Evolutionary conservation across 2,329 filamentous ascomycete species (phyloP).

Genomic region (Cladosporium sp.): DNA sequence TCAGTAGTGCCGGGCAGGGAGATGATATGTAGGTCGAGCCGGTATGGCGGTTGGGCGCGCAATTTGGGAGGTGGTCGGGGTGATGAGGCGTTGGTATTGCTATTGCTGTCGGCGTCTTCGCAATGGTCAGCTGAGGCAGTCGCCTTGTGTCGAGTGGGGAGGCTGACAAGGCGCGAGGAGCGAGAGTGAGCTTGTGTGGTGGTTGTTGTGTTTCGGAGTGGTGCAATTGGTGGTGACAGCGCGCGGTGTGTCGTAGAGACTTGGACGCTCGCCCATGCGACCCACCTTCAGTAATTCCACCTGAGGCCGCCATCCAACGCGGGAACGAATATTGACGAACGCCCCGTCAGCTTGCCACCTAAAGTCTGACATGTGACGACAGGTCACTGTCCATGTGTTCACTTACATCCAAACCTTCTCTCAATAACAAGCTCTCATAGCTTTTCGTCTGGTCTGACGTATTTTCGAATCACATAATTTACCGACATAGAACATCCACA

Average conservation of each 20-base stretch:
- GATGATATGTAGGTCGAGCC: conserved; percentile 5
- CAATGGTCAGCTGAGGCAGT: neutral
- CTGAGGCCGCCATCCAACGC: too few species aligned
- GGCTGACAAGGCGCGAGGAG: conserved; percentile 2
- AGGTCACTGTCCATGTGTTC: neutral
- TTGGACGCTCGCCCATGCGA: too few species aligned
- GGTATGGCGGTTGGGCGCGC: conserved; percentile 10
- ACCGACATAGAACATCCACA: neutral
- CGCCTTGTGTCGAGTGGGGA: neutral
- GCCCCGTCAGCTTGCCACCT: too few species aligned
- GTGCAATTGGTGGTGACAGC: conserved; percentile 2
- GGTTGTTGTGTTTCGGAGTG: neutral
- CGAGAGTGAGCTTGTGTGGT: conserved; percentile 1
- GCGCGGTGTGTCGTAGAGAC: neutral
- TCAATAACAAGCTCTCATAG: too few species aligned
- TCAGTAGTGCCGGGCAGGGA: neutral
- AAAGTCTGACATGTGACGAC: too few species aligned
- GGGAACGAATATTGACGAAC: too few species aligned
- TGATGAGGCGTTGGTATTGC: too few species aligned
- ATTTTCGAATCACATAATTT: too few species aligned
- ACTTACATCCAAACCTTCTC: neutral
- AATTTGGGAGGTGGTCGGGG: conserved; percentile 5
- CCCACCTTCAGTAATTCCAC: too few species aligned
- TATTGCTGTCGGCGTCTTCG: neutral
- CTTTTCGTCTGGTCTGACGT: too few species aligned